phyloP scores from a whole-genome alignment of 1,139 yeast genomes.

The Dujonia santamariae region DNA sequence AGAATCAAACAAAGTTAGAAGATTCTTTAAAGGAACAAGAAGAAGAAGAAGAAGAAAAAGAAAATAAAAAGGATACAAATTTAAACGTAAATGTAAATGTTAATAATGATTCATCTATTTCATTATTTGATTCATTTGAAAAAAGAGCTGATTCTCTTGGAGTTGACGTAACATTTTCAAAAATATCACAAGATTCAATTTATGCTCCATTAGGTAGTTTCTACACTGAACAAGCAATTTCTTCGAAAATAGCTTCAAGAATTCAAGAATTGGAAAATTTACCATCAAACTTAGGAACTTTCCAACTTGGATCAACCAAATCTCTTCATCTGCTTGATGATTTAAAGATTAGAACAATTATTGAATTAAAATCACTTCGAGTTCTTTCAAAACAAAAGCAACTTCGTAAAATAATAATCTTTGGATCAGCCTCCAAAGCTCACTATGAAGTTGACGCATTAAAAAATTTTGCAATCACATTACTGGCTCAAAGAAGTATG shows the following conservation, averaged over 20 bases:
- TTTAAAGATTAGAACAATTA: constrained; percentile 61
- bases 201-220: constrained; percentile 34
- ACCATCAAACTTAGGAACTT: constrained; percentile 75
- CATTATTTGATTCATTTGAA: constrained; percentile 16
- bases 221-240: constrained; percentile 49
- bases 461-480: constrained; percentile 48
- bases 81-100: background rate
- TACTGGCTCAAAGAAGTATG: constrained; percentile 60
- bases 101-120: background rate
- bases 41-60: background rate
- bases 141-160: constrained; percentile 32
- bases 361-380: constrained; percentile 81
- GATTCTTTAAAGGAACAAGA: constrained; percentile 6
- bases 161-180: constrained; percentile 22
- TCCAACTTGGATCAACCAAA: constrained; percentile 25
- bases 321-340: constrained; percentile 28
- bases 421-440: constrained; percentile 62
- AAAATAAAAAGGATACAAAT: constrained; percentile 1
- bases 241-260: constrained; percentile 63
- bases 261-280: constrained; percentile 70
- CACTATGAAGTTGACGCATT: constrained; percentile 49
- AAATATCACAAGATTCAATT: constrained; percentile 19
- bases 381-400: constrained; percentile 82
- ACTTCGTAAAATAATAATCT: constrained; percentile 69
- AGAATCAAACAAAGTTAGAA: background rate